These are phyloP conservation scores for Saturnispora halmiae DNA, from an alignment of 805 yeast species.

Conservation along the genomic window DNA sequence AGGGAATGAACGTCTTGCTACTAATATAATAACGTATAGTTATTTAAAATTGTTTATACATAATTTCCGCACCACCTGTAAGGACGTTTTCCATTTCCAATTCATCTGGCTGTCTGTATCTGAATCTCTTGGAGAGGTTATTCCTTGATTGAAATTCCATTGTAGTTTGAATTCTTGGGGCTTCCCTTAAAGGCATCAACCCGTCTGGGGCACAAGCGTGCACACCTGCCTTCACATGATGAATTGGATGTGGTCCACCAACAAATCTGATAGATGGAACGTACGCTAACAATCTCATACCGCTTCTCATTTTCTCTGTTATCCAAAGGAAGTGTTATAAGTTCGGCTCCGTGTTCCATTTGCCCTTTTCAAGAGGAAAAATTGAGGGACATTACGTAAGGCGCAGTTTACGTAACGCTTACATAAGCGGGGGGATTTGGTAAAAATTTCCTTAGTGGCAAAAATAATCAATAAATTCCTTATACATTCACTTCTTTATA, in stretches of 20 bases:
- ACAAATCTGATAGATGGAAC: constrained; percentile 77
- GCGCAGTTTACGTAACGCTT: background rate
- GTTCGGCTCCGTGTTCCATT: constrained; percentile 1
- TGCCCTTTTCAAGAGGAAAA: background rate
- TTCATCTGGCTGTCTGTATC: constrained; percentile 53
- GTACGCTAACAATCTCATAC: constrained; percentile 29
- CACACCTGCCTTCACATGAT: constrained; percentile 13
- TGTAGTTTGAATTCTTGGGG: constrained; percentile 7
- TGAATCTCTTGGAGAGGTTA: constrained; percentile 66
- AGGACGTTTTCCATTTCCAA: constrained; percentile 67
- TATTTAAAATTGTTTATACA: constrained; percentile 28
- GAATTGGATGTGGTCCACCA: constrained; percentile 62
- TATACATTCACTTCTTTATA: background rate
- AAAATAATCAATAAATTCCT: background rate
- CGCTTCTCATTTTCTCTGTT: constrained; percentile 25
- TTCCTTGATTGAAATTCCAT: constrained; percentile 41
- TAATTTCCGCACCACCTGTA: constrained; percentile 72
- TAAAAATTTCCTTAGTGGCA: background rate
- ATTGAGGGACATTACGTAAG: background rate
- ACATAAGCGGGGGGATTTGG: background rate
- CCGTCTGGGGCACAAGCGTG: constrained; percentile 35
- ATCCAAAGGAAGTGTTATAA: background rate
- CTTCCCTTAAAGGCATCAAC: constrained; percentile 20
- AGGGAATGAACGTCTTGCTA: too few relatives aligned
- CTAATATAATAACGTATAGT: background rate